phyloP scores from a whole-genome alignment of 345 rosid species.

The Citrus reticulata region DNA sequence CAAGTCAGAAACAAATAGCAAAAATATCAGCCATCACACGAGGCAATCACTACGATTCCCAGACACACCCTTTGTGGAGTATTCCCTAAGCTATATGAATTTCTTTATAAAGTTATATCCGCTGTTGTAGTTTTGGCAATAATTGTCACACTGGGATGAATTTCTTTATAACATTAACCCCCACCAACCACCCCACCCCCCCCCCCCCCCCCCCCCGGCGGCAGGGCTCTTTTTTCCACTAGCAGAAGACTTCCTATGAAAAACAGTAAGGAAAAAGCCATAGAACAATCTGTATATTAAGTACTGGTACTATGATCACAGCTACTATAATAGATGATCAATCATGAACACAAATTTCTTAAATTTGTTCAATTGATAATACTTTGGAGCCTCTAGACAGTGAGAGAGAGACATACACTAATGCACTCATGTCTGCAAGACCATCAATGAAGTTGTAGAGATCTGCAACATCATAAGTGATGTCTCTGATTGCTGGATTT shows the following conservation, averaged over 20 bases:
- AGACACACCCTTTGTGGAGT: neutral
- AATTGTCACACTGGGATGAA: neutral
- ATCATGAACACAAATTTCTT: neutral
- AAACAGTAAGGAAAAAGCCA: neutral
- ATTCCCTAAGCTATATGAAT: neutral
- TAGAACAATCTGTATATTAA: neutral
- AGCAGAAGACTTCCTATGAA: neutral
- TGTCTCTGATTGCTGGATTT: constrained; percentile 67
- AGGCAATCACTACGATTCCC: neutral
- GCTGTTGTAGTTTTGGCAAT: neutral
- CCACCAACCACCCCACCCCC: rapidly evolving
- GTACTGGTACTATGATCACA: neutral
- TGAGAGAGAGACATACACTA: constrained; percentile 57
- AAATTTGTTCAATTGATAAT: neutral
- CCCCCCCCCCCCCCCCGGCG: rapidly evolving
- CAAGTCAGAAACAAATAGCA: constrained; percentile 17
- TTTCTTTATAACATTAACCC: no score
- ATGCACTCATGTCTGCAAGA: constrained; percentile 82
- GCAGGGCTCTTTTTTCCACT: no score
- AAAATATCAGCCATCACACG: constrained; percentile 4
- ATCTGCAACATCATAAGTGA: constrained; percentile 73
- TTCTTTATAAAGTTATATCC: neutral
- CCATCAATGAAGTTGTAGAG: constrained; percentile 89
- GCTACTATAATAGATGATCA: neutral
- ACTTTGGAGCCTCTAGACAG: neutral